Conservation (phyloP, 2,329 filamentous ascomycete species). For the Microsporum audouinii region DNA sequence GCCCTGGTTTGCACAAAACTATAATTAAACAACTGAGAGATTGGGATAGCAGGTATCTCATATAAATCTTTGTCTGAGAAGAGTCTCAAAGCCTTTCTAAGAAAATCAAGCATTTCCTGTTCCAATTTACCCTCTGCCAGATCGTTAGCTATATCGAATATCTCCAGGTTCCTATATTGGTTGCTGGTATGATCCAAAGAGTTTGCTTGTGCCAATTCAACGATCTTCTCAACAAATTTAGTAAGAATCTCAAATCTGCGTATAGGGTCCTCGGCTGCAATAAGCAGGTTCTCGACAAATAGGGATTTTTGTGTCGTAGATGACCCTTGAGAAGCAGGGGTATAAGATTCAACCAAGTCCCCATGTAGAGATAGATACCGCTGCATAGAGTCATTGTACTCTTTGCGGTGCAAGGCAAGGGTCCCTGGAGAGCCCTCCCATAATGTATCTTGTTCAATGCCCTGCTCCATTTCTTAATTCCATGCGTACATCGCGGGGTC, state of each 20-base stretch:
- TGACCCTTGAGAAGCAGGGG: background rate
- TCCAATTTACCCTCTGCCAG: constrained; percentile 2
- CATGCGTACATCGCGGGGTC: constrained; percentile 10
- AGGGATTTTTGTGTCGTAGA: constrained; percentile 7
- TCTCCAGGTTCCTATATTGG: background rate
- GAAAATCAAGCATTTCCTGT: constrained; percentile 5
- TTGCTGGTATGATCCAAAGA: constrained; percentile 5
- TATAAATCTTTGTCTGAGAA: background rate
- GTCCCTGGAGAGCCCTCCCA: constrained; percentile 9
- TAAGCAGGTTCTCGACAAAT: constrained; percentile 9
- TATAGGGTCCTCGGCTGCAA: constrained; percentile 6
- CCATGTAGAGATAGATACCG: background rate
- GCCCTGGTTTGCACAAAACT: too few relatives aligned
- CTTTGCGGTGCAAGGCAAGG: background rate
- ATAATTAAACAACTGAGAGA: too few relatives aligned
- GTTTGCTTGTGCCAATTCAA: constrained; percentile 4
- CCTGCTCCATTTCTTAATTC: constrained; percentile 9
- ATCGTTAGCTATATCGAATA: constrained; percentile 1
- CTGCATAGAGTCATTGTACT: background rate
- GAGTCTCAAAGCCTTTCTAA: constrained; percentile 5
- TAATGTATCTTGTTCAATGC: constrained; percentile 7
- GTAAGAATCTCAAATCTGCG: constrained; percentile 7
- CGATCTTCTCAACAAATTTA: constrained; percentile 7
- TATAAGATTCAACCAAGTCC: background rate
- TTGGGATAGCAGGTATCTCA: too few relatives aligned